A percentile compares a stretch with the other conserved stretches of the same genome.
phyloP scores from a whole-genome alignment of 192 early-diverging fungal species.

The Chytriomyces confervae region DNA sequence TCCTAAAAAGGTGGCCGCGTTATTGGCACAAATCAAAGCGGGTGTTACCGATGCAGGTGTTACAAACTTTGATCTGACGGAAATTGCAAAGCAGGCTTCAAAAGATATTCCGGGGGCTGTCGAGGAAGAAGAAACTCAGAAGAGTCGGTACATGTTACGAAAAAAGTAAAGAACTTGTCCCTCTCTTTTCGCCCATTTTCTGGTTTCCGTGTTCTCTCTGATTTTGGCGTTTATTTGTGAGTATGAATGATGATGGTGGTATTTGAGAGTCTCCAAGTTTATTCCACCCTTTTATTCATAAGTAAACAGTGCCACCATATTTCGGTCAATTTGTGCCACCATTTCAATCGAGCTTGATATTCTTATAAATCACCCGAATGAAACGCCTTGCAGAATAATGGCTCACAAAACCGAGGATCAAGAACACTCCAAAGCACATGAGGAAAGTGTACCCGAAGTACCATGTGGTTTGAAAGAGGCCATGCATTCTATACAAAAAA shows the following conservation, averaged over 20 bases:
- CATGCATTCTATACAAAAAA: constrained; percentile 68
- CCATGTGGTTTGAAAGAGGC: constrained; percentile 75
- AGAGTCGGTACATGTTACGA: not conserved
- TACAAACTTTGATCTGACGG: constrained; percentile 10
- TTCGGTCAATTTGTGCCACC: not conserved
- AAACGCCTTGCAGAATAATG: constrained; percentile 80
- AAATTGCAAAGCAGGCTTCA: not conserved
- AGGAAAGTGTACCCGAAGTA: constrained; percentile 91
- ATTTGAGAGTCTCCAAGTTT: no score
- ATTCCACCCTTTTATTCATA: no score
- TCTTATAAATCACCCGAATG: constrained; percentile 79
- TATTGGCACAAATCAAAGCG: not conserved
- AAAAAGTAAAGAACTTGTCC: no score
- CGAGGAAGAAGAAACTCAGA: not conserved
- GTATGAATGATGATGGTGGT: no score
- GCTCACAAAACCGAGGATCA: constrained; percentile 74
- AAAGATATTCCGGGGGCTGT: not conserved
- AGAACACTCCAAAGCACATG: constrained; percentile 75
- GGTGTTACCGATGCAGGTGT: not conserved
- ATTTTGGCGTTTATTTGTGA: no score
- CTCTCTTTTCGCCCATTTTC: no score
- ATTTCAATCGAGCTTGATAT: constrained; percentile 73
- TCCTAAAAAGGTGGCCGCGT: not conserved
- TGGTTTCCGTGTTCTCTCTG: no score
- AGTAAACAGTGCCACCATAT: not conserved